phyloP scores from a whole-genome alignment of 129 eudicot genomes.

The Sambucus nigra region DNA sequence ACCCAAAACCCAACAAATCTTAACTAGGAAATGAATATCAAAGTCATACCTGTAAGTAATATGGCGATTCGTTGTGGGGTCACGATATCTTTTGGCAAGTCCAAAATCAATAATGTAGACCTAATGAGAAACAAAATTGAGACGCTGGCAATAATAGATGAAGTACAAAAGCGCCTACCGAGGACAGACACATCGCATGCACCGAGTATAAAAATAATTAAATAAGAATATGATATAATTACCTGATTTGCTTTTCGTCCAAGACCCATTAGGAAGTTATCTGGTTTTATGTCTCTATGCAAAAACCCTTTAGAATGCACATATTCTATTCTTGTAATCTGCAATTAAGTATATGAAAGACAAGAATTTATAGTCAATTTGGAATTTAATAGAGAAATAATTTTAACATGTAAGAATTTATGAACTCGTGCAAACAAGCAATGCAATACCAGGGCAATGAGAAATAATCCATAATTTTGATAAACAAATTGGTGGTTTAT shows the following conservation, averaged over 20 bases:
- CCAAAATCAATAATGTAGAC: conserved; percentile 95
- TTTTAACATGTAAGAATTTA: too few relatives aligned
- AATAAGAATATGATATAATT: conserved; percentile 4
- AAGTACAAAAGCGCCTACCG: background rate
- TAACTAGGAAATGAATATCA: background rate
- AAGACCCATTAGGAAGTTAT: conserved; percentile 70
- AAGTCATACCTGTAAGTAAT: conserved; percentile 79
- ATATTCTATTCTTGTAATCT: conserved; percentile 60
- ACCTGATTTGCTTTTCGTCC: conserved; percentile 87
- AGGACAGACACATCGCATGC: background rate
- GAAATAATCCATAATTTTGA: background rate
- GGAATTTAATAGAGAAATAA: background rate
- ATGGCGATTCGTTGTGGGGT: conserved; percentile 59
- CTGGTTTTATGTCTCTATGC: conserved; percentile 76
- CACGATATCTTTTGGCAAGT: conserved; percentile 91
- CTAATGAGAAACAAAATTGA: conserved; percentile 24
- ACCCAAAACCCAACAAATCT: background rate
- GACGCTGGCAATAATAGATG: background rate
- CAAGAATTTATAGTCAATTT: background rate
- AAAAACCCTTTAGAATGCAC: conserved; percentile 60
- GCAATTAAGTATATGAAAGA: background rate
- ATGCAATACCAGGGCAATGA: background rate
- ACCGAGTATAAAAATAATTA: too few relatives aligned
- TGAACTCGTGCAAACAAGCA: background rate
- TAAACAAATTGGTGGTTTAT: background rate